Percentiles rank a stretch among this genome's conserved stretches.
These are phyloP conservation scores for Madurella mycetomatis DNA, from an alignment of 2,329 filamentous ascomycete species.

Conservation along the genomic window DNA sequence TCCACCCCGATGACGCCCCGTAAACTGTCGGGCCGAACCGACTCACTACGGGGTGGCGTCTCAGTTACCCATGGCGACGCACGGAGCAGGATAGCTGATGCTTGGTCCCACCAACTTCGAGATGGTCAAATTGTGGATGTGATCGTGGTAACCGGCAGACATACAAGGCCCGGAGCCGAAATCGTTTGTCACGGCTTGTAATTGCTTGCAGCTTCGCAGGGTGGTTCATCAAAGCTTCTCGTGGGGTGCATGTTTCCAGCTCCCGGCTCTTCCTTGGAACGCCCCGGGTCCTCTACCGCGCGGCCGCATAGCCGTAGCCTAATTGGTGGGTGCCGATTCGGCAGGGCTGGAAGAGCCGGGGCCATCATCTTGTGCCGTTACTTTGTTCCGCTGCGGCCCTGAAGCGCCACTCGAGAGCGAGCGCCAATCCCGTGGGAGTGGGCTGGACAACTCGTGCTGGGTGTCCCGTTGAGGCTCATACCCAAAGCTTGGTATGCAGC, in stretches of 20 bases:
- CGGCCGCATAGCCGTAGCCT: not conserved
- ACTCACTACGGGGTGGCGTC: too few species aligned
- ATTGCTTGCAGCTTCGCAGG: not conserved
- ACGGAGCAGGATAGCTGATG: too few species aligned
- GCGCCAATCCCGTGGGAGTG: not conserved
- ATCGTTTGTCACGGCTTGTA: not conserved
- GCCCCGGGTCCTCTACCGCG: not conserved
- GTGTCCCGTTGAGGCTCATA: not conserved
- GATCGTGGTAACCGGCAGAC: not conserved
- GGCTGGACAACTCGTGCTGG: not conserved
- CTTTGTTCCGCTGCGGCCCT: slow-evolving; percentile 4
- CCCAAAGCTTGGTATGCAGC: not conserved
- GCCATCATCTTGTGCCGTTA: not conserved
- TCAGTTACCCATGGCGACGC: too few species aligned
- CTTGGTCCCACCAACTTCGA: too few species aligned
- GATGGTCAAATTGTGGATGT: too few species aligned
- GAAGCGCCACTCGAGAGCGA: not conserved
- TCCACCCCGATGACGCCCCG: too few species aligned
- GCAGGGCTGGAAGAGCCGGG: slow-evolving; percentile 5
- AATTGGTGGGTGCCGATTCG: not conserved
- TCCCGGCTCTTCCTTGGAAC: too few species aligned
- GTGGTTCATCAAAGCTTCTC: not conserved
- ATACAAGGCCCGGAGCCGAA: not conserved
- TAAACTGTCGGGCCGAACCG: too few species aligned
- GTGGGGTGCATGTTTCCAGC: not conserved